Evolutionary conservation across 2,329 filamentous ascomycete genomes (phyloP), one percentile per base, ranked within the genome.

Genomic region (Pyrenochaeta sp.): DNA sequence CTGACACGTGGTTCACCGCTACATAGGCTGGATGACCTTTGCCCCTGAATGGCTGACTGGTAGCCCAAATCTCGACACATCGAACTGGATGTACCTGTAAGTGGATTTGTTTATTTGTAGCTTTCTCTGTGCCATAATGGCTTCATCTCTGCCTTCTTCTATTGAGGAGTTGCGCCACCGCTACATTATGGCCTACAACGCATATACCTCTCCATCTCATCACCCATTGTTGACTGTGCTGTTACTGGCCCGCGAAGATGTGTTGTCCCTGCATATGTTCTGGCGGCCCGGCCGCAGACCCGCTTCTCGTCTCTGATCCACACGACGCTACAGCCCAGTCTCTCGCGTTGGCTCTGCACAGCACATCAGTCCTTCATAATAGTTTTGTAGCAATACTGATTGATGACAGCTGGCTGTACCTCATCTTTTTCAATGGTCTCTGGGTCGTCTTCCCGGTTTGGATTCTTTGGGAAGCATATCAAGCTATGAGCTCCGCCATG

Each of bases 31-130:
- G 68, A 87, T 88, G 85, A 88, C 86, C 0, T 88, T 88, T 71
- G 82, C 81, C 35, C 86, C 86, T 30, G 86, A 89, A 68, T 88
- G 85, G 86, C 69, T 89, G 60, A 84, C 79, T 2, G 85, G 83
- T 0, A 83, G 77, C 41, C 75, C 81, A 14, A 84, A 84, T 63
- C 73, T 89, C 49, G 82, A 85, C 56, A 85, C 82, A 0, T 79
- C 78, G 27, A 85, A 87, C 57, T 84, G 81, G 59, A 85, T 88
- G 72, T 88, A 86, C 65, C 68, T 85, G 68, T 78, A 63, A 77
- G 76, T 76, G 31, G 41, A 32, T 21, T 43, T 35, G 30, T 35
- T 21, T 27, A 17, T 41, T 18, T 23, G 2, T n/a, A 15, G 7
- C 21, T 5, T 33, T 29, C 21, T 18, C 30, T 20, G 48, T 39